Base-by-base conservation (phyloP, 2,329 filamentous ascomycete species). In the Xylaria sp. region DNA sequence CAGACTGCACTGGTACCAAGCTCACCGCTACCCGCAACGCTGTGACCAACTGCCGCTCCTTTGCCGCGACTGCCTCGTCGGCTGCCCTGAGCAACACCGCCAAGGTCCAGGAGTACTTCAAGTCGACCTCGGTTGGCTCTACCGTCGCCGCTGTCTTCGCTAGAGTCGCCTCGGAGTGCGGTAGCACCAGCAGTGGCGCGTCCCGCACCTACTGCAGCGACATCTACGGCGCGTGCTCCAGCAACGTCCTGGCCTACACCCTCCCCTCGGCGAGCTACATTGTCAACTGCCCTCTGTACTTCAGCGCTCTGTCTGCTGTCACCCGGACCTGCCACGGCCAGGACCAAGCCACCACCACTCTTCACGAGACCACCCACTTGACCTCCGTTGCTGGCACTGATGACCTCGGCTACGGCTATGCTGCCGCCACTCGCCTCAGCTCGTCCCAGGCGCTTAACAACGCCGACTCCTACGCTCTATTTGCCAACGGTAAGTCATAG, bases 301-400 rank as follows among this genome's bases (percentile, higher is more conserved):
- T 89, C 82, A 85, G 76, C 54, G 80, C 78, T 13, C 82, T 92
- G 9, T 82, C 87, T 0, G 82, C 83, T 1, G 67, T 88, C 37
- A 80, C 85, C 9, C 73, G 73, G 9, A 79, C 77, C 1, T 92
- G 90, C 81, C 88, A 91, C 76, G 84, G 75, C 2, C 90, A 92
- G 80, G 90, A 91, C 76, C 88, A 90, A 80, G 88, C 87, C 2
- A 90, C 86, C 12, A 91, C 90, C 15, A 85, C 85, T 39, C 78
- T 92, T 15, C 90, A 92, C 75, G 90, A 92, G 82, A 82, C 85
- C 73, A 91, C 90, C 9, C 90, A 92, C 76, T 71, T 86, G 83
- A 85, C n/a, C 80, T 85, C 76, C 83, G 80, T 80, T 70, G 87
- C 87, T 65, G 87, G 88, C 9, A 91, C 89, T 1, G 78, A 84